Evolutionary conservation across 208 protist species (phyloP).

Genomic region (Leishmania martiniquensis): DNA sequence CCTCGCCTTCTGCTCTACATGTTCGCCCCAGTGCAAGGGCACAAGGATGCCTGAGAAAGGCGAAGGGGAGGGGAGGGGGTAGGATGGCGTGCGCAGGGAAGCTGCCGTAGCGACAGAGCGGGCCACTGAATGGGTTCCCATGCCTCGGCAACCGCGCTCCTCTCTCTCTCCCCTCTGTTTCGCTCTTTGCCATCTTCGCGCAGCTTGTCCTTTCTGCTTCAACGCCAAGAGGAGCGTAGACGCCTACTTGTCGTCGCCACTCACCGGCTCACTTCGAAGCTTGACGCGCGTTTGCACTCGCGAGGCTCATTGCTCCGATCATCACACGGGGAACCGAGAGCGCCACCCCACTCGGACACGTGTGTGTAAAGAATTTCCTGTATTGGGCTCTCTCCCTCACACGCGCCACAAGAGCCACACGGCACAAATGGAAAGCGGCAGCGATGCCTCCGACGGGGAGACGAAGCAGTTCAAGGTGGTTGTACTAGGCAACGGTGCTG

Average conservation of each 20-base stretch:
- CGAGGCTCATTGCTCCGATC: not conserved
- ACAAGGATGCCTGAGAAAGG: not conserved
- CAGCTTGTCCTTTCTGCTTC: not conserved
- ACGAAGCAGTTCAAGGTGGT: conserved; percentile 70
- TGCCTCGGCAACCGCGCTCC: not conserved
- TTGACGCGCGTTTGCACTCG: not conserved
- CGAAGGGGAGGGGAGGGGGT: not conserved
- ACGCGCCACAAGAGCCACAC: not conserved
- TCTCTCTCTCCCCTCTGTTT: not conserved
- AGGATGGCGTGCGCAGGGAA: not conserved
- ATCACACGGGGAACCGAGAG: not conserved
- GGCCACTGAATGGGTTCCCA: not conserved
- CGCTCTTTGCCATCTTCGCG: not conserved
- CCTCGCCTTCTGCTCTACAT: not conserved
- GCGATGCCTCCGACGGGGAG: conserved; percentile 52
- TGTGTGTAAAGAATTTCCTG: not conserved
- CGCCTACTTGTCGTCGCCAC: not conserved
- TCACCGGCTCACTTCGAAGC: not conserved
- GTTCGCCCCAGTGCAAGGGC: not conserved
- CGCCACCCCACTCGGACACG: not conserved
- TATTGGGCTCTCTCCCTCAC: not conserved
- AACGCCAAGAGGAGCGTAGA: not conserved
- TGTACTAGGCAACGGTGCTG: conserved; percentile 83
- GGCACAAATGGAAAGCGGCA: conserved; percentile 71
- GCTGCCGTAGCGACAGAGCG: not conserved